Percentiles rank a stretch among this genome's conserved stretches.
phyloP scores from a whole-genome alignment of 305 asterid genomes.

The Solanum chacoense region DNA sequence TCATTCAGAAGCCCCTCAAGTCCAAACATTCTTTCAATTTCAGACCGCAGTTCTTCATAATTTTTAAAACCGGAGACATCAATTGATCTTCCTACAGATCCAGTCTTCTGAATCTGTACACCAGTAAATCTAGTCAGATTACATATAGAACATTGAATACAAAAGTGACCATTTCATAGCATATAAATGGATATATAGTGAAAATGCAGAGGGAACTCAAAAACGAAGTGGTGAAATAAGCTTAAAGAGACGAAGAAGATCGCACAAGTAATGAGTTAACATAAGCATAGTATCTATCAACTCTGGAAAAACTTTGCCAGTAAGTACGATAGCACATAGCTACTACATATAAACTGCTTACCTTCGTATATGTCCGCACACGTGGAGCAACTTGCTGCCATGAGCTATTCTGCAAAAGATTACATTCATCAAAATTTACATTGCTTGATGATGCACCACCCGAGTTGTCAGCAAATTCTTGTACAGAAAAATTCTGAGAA shows the following conservation, averaged over 20 bases:
- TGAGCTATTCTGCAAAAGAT: slow-evolving; percentile 49
- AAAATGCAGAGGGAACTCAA: neutral
- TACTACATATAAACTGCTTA: slow-evolving; percentile 1
- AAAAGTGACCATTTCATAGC: neutral
- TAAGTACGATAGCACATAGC: neutral
- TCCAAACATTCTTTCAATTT: slow-evolving; percentile 86
- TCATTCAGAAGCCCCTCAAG: slow-evolving; percentile 71
- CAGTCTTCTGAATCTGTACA: slow-evolving; percentile 75
- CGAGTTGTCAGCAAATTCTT: slow-evolving; percentile 78
- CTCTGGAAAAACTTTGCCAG: neutral
- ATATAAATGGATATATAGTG: neutral
- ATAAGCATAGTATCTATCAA: neutral
- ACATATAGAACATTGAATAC: neutral
- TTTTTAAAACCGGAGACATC: slow-evolving; percentile 68
- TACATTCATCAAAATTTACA: slow-evolving; percentile 58
- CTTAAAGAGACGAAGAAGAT: neutral
- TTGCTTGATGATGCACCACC: slow-evolving; percentile 87
- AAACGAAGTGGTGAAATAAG: neutral
- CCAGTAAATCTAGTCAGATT: neutral
- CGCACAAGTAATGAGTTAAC: neutral
- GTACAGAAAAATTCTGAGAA: slow-evolving; percentile 66
- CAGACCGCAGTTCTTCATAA: slow-evolving; percentile 65
- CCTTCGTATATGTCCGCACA: slow-evolving; percentile 91
- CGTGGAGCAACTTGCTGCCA: slow-evolving; percentile 76
- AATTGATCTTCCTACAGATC: slow-evolving; percentile 94